Evolutionary conservation across 495 filamentous ascomycete genomes (phyloP).

Genomic region (Ascodesmis nigricans): DNA sequence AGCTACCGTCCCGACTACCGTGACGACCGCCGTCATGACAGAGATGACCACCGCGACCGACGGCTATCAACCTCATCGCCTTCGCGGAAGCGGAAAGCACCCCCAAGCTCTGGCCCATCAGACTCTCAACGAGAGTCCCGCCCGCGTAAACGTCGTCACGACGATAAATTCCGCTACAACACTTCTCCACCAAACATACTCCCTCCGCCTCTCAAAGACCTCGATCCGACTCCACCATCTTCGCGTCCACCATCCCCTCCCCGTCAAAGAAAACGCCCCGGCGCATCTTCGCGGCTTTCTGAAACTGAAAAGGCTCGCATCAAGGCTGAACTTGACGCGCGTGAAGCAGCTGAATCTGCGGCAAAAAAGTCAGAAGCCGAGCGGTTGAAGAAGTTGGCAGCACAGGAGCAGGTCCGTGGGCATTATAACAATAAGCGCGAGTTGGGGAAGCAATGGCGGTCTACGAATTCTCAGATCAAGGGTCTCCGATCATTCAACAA

Average conservation of each 20-base stretch:
- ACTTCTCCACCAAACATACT: constrained; percentile 14
- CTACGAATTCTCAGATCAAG: constrained; percentile 80
- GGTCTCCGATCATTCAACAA: constrained; percentile 90
- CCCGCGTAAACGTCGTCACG: background rate
- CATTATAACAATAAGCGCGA: constrained; percentile 95
- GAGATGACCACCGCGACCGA: no score
- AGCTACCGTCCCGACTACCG: background rate
- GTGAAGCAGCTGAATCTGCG: constrained; percentile 30
- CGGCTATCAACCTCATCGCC: background rate
- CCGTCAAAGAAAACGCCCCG: constrained; percentile 68
- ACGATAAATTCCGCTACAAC: constrained; percentile 10
- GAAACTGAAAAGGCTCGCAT: constrained; percentile 47
- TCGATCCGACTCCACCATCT: constrained; percentile 19
- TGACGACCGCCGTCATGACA: no score
- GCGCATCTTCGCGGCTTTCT: constrained; percentile 54
- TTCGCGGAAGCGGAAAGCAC: background rate
- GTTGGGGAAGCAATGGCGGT: constrained; percentile 81
- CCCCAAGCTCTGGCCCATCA: background rate
- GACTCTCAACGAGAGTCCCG: background rate
- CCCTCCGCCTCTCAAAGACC: constrained; percentile 6
- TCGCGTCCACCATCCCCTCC: constrained; percentile 23
- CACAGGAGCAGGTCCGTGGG: constrained; percentile 66
- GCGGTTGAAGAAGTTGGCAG: constrained; percentile 27
- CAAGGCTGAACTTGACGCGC: constrained; percentile 30
- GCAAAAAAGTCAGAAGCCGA: constrained; percentile 5